phyloP scores from a whole-genome alignment of 768 basidiomycete genomes.

The Daedalea quercina region DNA sequence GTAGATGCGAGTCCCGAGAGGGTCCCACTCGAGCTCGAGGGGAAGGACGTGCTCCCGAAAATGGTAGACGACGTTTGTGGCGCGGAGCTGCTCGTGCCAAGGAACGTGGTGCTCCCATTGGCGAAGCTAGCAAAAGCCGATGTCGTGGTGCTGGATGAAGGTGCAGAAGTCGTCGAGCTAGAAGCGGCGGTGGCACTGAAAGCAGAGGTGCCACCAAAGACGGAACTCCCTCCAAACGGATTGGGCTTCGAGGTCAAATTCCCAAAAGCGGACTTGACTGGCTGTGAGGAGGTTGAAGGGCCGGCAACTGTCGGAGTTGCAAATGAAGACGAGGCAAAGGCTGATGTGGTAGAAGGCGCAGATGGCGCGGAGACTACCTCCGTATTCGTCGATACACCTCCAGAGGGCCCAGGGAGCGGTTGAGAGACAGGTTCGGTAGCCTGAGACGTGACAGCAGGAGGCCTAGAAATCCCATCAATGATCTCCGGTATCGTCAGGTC shows the following conservation, averaged over 20 bases:
- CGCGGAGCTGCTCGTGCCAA: neutral
- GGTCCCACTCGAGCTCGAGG: conserved; percentile 1
- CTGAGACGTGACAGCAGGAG: conserved; percentile 6
- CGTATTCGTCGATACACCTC: neutral
- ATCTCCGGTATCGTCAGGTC: conserved; percentile 52
- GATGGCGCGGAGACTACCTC: neutral
- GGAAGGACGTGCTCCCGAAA: neutral
- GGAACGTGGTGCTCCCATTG: neutral
- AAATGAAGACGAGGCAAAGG: conserved; percentile 1
- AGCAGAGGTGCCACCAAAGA: conserved; percentile 13
- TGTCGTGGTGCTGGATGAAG: conserved; percentile 2
- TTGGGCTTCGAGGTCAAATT: conserved; percentile 27
- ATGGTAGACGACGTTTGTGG: conserved; percentile 1
- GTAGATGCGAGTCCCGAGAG: conserved; percentile 3
- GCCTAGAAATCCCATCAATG: conserved; percentile 52
- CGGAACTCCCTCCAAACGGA: conserved; percentile 24
- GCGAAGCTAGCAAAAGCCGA: conserved; percentile 1
- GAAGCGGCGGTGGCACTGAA: conserved; percentile 16
- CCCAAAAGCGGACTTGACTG: conserved; percentile 27
- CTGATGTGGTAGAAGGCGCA: neutral
- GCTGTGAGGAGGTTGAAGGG: conserved; percentile 3
- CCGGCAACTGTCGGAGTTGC: conserved; percentile 2
- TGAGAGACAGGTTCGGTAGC: neutral
- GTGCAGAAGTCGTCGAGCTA: conserved; percentile 8
- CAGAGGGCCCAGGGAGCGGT: neutral